phyloP scores from a whole-genome alignment of 257 asterid genomes.

The Misopates orontium region DNA sequence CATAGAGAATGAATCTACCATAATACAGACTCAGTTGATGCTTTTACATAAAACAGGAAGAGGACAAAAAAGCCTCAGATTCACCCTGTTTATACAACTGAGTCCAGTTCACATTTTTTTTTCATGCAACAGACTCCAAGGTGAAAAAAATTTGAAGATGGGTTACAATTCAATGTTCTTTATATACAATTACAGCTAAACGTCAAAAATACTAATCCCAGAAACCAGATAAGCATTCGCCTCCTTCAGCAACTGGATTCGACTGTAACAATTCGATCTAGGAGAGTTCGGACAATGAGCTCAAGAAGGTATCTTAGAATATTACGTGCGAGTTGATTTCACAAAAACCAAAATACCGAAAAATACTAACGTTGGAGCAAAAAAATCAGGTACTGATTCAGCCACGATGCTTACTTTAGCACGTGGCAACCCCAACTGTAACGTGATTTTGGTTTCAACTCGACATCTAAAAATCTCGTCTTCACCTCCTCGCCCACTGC shows the following conservation, averaged over 20 bases:
- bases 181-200: neutral
- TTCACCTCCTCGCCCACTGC: neutral
- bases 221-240: neutral
- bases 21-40: neutral
- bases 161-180: neutral
- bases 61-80: too few species aligned
- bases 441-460: neutral
- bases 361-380: neutral
- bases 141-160: too few species aligned
- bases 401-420: neutral
- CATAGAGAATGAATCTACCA: neutral
- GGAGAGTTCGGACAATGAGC: neutral
- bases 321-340: too few species aligned
- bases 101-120: too few species aligned
- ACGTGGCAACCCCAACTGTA: neutral
- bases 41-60: neutral
- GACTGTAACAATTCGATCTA: neutral
- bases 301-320: too few species aligned
- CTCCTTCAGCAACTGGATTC: too few species aligned
- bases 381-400: neutral
- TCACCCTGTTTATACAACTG: too few species aligned
- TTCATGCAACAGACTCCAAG: too few species aligned
- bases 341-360: neutral
- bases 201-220: neutral
- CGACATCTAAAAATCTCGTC: conserved; percentile 1